Base-by-base conservation (phyloP, 441 rosid genomes). In the Euphorbia schlechtendalii region DNA sequence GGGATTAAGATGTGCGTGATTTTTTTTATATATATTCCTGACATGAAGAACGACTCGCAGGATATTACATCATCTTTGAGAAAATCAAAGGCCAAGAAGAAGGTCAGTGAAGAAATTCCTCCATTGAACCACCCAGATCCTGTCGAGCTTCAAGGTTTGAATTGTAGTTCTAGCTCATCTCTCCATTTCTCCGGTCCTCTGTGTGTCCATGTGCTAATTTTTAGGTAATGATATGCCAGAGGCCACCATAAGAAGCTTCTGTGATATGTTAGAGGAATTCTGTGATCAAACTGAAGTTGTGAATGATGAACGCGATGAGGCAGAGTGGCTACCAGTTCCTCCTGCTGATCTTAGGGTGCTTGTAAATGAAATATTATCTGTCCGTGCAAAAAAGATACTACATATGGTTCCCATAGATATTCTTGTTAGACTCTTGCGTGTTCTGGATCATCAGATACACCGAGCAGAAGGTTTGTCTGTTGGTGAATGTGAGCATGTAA, bases 381-480 rank as follows among this genome's bases (percentile, higher is more conserved):
- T 92, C 63, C 88, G 91, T 73, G 76, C 90, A 27, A 95, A 88
- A 83, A 85, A 75, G 71, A 89, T 95, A 78, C 80, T 95, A 28
- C 92, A 95, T 79, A 75, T 86, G 85, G 90, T 92, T 69, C 89
- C 96, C 64, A 87, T 81, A 64, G 96, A 91, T 79, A 76, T 80
- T 76, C 87, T 95, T 65, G 79, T 88, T 61, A 86, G 86, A 73
- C 73, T 87, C 62, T 78, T 95, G 69, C 82, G 71, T 72, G 81
- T 87, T 73, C 83, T 95, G 41, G 99, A 95, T 81, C 89, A 85
- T 79, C 99, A 95, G 75, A 95, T 95, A 75, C 99, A 95, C 81
- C 86, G 90, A 69, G 99, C 98, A 63, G 98, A 92, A 78, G 99
- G 99, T 67, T 79, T 92, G 68, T 85, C 97, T 17, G 59, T 92